These are phyloP conservation scores for Rhodofomes roseus DNA, from an alignment of 1,284 basidiomycete genomes.

Conservation along the genomic window DNA sequence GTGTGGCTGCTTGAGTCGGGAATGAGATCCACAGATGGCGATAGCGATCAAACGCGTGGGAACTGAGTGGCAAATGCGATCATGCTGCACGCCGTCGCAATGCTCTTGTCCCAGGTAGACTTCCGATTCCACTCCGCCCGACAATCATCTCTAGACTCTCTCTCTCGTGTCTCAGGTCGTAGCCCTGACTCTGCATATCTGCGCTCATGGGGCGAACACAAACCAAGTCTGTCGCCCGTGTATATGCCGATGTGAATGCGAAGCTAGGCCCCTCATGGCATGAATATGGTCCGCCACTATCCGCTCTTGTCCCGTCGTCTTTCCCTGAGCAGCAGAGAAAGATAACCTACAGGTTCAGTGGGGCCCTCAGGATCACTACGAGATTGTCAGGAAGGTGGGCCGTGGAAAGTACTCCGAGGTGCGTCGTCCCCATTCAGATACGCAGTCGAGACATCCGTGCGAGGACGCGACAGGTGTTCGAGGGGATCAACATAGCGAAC, in stretches of 20 bases:
- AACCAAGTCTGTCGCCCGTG: conserved; percentile 69
- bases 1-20: too few species aligned
- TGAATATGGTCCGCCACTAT: conserved; percentile 61
- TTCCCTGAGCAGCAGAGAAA: conserved; percentile 30
- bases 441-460: background rate
- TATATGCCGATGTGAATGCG: conserved; percentile 72
- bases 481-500: conserved; percentile 91
- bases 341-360: conserved; percentile 93
- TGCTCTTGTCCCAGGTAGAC: background rate
- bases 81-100: background rate
- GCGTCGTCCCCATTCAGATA: conserved; percentile 22
- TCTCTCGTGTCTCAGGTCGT: background rate
- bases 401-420: conserved; percentile 97
- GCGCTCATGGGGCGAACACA: conserved; percentile 57
- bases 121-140: background rate
- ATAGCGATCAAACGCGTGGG: background rate
- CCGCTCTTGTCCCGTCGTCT: conserved; percentile 13
- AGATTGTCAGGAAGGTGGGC: conserved; percentile 96
- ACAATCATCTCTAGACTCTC: background rate
- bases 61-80: background rate
- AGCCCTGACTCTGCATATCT: background rate
- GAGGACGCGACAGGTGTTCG: conserved; percentile 74
- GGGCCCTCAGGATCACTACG: conserved; percentile 97
- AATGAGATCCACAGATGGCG: background rate
- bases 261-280: conserved; percentile 75